A percentile compares a stretch with the other conserved stretches of the same genome.
These are phyloP conservation scores for Fusarium avenaceum DNA, from an alignment of 2,329 filamentous ascomycete species.

Conservation along the genomic window DNA sequence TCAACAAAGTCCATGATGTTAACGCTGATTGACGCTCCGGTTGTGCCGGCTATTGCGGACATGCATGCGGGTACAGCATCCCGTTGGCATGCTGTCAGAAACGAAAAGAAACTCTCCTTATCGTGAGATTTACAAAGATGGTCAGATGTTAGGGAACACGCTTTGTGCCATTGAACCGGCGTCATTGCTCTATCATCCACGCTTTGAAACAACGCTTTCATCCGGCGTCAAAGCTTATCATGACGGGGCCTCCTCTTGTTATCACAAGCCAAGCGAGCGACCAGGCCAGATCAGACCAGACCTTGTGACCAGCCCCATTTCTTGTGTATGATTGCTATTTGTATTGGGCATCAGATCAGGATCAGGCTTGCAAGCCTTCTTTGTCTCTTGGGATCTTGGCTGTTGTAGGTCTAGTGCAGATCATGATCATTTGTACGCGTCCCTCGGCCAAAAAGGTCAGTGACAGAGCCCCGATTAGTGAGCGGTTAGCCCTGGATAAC, in stretches of 20 bases:
- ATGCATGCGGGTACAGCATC: neutral
- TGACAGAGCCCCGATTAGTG: too few species aligned
- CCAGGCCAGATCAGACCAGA: neutral
- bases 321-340: neutral
- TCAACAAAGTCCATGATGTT: neutral
- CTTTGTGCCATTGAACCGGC: neutral
- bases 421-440: neutral
- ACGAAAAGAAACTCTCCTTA: neutral
- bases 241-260: neutral
- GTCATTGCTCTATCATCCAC: conserved; percentile 29
- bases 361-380: conserved; percentile 19
- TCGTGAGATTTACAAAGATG: neutral
- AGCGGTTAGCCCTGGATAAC: neutral
- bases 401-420: neutral
- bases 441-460: neutral
- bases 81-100: neutral
- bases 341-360: conserved; percentile 17
- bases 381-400: neutral
- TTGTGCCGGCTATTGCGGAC: neutral
- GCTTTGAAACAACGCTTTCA: neutral
- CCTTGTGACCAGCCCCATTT: conserved; percentile 17
- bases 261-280: conserved; percentile 17
- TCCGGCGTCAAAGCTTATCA: conserved; percentile 31
- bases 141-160: too few species aligned
- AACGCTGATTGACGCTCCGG: neutral